These are phyloP conservation scores for Termitomyces sp. DNA, from an alignment of 768 basidiomycete genomes.

Conservation along the genomic window DNA sequence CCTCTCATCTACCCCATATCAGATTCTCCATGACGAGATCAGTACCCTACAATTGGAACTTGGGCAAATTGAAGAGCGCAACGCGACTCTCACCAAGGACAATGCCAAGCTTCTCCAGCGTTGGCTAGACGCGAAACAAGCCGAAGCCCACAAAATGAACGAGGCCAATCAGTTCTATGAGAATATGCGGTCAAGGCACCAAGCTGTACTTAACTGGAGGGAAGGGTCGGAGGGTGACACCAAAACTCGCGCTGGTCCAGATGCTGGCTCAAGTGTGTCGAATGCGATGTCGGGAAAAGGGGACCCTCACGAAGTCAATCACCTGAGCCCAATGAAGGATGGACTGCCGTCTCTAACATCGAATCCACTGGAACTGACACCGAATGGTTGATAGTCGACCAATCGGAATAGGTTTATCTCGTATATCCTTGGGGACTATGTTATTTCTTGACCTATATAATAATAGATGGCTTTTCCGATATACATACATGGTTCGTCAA, in stretches of 20 bases:
- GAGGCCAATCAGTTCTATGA: slow-evolving; percentile 89
- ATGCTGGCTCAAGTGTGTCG: slow-evolving; percentile 28
- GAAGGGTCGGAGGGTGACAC: slow-evolving; percentile 32
- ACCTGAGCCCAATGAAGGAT: slow-evolving; percentile 57
- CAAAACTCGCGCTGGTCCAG: slow-evolving; percentile 15
- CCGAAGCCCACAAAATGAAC: slow-evolving; percentile 93
- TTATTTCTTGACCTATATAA: slow-evolving; percentile 22
- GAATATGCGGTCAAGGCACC: slow-evolving; percentile 74
- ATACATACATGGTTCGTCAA: background rate
- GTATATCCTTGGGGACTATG: slow-evolving; percentile 30
- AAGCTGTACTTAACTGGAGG: slow-evolving; percentile 58
- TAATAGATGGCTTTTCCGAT: slow-evolving; percentile 2
- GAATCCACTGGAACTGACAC: slow-evolving; percentile 77
- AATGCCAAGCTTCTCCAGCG: slow-evolving; percentile 94
- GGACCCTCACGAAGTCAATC: slow-evolving; percentile 46
- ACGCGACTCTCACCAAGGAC: slow-evolving; percentile 82
- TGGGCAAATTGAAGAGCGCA: slow-evolving; percentile 83
- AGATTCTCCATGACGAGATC: slow-evolving; percentile 96
- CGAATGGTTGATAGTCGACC: slow-evolving; percentile 86
- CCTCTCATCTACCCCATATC: background rate
- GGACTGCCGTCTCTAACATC: slow-evolving; percentile 67
- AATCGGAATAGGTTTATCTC: slow-evolving; percentile 25
- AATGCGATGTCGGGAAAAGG: slow-evolving; percentile 67
- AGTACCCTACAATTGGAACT: slow-evolving; percentile 89
- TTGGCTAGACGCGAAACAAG: slow-evolving; percentile 94